Evolutionary conservation across 2,329 filamentous ascomycete genomes (phyloP), one percentile per base, ranked within the genome.

Genomic region (Xylaria multiplex): DNA sequence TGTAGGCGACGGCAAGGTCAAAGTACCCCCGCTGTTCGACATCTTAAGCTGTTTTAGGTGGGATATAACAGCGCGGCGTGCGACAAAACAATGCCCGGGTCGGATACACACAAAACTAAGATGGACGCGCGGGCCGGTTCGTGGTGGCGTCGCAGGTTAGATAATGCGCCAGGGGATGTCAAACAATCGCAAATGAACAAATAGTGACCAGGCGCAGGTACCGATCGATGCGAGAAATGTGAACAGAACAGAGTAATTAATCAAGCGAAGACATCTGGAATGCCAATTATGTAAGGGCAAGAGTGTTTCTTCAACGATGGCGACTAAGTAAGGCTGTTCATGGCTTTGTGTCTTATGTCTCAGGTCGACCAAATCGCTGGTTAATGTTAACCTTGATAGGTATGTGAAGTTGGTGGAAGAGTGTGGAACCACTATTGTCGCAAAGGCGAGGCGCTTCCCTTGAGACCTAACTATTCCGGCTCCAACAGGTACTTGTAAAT

Each of bases 1-100:
- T 54, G 92, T 95, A 65, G 95, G 94, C 68, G 94, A 97, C 70
- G 93, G 90, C 73, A 97, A 85, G 75, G 96, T 93, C 74, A 97
- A 85, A 65, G 92, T 95, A 50, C 74, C 74, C 75, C 92, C 92
- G 62, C 70, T 69, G 54, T 74, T 72, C 11, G 74, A 75, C 74
- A 76, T 76, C 49, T 72, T 72, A 64, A 49, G 19, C 40, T 61
- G 42, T 32, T 42, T 48, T 63, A 19, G n/a, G 9, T 35, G 37
- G 37, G 37, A 49, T 43, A 46, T 57, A 40, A 24, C 30, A 50
- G 57, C 35, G 57, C 64, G 63, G 66, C 54, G 59, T 65, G 58
- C 57, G 68, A 59, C 63, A 62, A 60, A 61, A 59, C 48, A 52
- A 60, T 59, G 49, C 22, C 67, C 56, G 40, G 58, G 43, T 64